phyloP scores from a whole-genome alignment of 148 eudicot genomes.

The Fagopyrum tataricum region DNA sequence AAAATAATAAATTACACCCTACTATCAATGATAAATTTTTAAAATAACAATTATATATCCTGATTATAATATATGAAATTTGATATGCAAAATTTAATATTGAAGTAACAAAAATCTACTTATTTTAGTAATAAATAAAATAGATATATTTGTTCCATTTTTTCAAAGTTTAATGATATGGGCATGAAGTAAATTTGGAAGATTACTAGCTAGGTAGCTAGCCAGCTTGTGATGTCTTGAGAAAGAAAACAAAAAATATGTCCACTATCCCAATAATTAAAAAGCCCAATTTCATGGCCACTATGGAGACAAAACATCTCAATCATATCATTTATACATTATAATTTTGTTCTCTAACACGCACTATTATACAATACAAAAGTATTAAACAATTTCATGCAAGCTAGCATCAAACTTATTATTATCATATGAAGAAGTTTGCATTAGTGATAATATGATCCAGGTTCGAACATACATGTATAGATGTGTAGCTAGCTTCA shows the following conservation, averaged over 20 bases:
- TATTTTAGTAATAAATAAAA: too few species aligned
- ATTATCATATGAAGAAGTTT: neutral
- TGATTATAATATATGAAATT: too few species aligned
- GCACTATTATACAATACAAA: neutral
- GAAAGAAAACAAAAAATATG: neutral
- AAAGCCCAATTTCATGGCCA: slow-evolving; percentile 10
- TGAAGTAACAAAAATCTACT: too few species aligned
- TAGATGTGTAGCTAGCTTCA: neutral
- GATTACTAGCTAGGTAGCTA: neutral
- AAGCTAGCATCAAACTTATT: neutral
- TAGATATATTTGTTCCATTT: too few species aligned
- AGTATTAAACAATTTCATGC: neutral
- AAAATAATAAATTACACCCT: too few species aligned
- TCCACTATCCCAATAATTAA: slow-evolving; percentile 9
- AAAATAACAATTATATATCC: too few species aligned
- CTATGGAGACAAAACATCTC: slow-evolving; percentile 10
- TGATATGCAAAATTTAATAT: too few species aligned
- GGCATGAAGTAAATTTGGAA: neutral
- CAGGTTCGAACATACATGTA: neutral
- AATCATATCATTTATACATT: slow-evolving; percentile 4
- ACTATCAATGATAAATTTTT: too few species aligned
- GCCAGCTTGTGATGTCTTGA: neutral
- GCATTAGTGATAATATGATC: neutral
- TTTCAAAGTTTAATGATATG: too few species aligned
- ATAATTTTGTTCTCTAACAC: neutral